Percentiles rank a stretch among this genome's conserved stretches.
phyloP scores from a whole-genome alignment of 2,329 filamentous ascomycete genomes.

The Ampelomyces quisqualis region DNA sequence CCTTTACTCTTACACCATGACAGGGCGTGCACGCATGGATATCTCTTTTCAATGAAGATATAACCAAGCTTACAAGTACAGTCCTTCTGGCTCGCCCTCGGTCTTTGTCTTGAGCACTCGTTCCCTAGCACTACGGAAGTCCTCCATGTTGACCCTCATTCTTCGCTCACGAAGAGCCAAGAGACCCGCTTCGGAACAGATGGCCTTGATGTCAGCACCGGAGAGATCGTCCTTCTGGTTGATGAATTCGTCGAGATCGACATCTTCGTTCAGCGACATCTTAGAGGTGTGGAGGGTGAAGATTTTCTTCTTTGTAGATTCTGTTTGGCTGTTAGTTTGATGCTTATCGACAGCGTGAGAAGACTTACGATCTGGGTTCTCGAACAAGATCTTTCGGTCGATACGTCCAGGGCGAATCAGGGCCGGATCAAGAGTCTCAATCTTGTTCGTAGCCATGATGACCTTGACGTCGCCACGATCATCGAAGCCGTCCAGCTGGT shows the following conservation, averaged over 20 bases:
- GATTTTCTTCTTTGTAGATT: slow-evolving; percentile 97
- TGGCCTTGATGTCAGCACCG: slow-evolving; percentile 97
- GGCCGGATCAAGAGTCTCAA: slow-evolving; percentile 93
- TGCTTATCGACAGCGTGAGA: not conserved
- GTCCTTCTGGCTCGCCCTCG: slow-evolving; percentile 94
- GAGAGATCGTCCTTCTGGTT: slow-evolving; percentile 94
- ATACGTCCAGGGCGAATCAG: slow-evolving; percentile 96
- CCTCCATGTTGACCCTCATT: slow-evolving; percentile 98
- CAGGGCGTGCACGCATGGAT: not conserved
- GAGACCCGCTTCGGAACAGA: slow-evolving; percentile 94
- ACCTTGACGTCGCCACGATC: slow-evolving; percentile 99
- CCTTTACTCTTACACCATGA: slow-evolving; percentile 24
- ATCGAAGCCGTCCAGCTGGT: slow-evolving; percentile 98
- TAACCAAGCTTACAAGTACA: slow-evolving; percentile 76
- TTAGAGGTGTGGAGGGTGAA: slow-evolving; percentile 97
- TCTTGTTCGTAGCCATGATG: slow-evolving; percentile 99
- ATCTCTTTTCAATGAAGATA: not conserved
- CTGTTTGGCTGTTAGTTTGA: slow-evolving; percentile 61
- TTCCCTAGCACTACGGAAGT: slow-evolving; percentile 90
- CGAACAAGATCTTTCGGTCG: slow-evolving; percentile 90
- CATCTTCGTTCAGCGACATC: slow-evolving; percentile 95
- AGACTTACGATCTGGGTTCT: slow-evolving; percentile 66
- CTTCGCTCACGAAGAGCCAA: slow-evolving; percentile 90
- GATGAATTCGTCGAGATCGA: slow-evolving; percentile 98
- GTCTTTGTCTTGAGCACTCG: slow-evolving; percentile 97